Base-by-base conservation (phyloP, 2,329 filamentous ascomycete species). In the Penicillium rolfsii region DNA sequence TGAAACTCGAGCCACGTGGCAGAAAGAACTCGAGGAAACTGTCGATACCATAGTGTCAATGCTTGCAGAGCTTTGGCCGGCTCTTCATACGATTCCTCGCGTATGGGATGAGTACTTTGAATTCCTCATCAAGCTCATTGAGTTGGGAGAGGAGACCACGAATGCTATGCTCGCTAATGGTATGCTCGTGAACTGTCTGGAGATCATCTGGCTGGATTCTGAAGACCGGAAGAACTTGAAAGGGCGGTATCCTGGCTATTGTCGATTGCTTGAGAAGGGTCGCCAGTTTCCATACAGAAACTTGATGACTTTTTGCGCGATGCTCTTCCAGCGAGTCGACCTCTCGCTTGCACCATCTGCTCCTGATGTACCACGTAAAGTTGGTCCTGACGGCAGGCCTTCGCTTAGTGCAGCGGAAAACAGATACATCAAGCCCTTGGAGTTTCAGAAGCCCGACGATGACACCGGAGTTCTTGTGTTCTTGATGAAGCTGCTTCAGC, bases 41-140 rank as follows among this genome's bases (percentile, higher is more conserved):
- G 67, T 78, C 48, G 69, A 75, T 50, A 67, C 63, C 43, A 62
- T 78, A 30, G 66, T 87, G 43, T 67, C 70, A 19, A 76, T 86
- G 24, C 80, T 92, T 53, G 77, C 81, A 33, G 74, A 81, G 24
- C 74, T 91, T 3, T 91, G 87, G 85, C 77, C 83, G 3, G 79
- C 77, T n/a, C 86, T 92, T 59, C 86, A 91, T 61, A 75, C 79
- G 2, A 80, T 83, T 49, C 78, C 86, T 30, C 85, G 87, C 59
- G 84, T 89, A 3, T 95, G 91, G 91, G 85, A 88, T 45, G 90
- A 94, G 69, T 89, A 89, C 60, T 94, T 94, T 71, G 84, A 84
- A 12, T 82, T 90, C n/a, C 80, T 93, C 63, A 71, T 84, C n/a
- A 79, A 79, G n/a, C 89, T 93, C 70, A 86, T 87, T 14, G 81